phyloP scores from a whole-genome alignment of 208 protist genomes.

The Herpetomonas muscarum region DNA sequence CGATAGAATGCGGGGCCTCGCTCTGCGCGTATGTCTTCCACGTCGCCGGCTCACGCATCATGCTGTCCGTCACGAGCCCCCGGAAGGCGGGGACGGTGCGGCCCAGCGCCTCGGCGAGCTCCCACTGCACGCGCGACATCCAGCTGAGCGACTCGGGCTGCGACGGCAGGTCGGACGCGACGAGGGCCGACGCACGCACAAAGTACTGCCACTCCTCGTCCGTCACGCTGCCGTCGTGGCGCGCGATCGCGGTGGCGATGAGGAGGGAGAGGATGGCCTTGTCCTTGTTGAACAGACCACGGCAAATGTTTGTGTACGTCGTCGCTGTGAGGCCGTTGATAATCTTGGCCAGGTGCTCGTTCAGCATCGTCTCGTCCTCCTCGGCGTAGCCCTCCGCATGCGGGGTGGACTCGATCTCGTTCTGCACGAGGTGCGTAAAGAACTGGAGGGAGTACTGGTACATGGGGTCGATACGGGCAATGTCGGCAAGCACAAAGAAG shows the following conservation, averaged over 20 bases:
- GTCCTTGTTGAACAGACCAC: conserved; percentile 98
- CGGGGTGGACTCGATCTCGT: conserved; percentile 73
- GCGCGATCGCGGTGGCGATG: conserved; percentile 88
- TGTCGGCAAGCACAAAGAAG: conserved; percentile 94
- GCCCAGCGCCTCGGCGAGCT: conserved; percentile 76
- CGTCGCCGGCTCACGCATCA: conserved; percentile 33
- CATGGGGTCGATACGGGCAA: conserved; percentile 96
- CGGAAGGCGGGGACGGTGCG: conserved; percentile 72
- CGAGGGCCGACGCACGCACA: conserved; percentile 81
- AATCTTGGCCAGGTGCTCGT: conserved; percentile 73
- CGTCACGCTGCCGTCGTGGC: conserved; percentile 43
- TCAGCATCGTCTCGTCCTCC: conserved; percentile 48
- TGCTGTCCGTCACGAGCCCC: conserved; percentile 39
- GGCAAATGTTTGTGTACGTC: conserved; percentile 95
- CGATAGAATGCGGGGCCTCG: conserved; percentile 53
- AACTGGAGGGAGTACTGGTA: conserved; percentile 98
- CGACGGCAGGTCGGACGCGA: conserved; percentile 64
- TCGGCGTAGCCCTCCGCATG: conserved; percentile 53
- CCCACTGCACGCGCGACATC: conserved; percentile 79
- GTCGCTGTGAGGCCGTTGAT: conserved; percentile 83
- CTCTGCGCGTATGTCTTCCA: conserved; percentile 67
- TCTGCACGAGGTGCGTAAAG: conserved; percentile 94
- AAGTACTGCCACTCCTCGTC: conserved; percentile 93
- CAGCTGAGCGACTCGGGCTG: conserved; percentile 51
- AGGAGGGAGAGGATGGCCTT: conserved; percentile 95